phyloP scores from a whole-genome alignment of 2,329 filamentous ascomycete species.

The Penicillium palitans region DNA sequence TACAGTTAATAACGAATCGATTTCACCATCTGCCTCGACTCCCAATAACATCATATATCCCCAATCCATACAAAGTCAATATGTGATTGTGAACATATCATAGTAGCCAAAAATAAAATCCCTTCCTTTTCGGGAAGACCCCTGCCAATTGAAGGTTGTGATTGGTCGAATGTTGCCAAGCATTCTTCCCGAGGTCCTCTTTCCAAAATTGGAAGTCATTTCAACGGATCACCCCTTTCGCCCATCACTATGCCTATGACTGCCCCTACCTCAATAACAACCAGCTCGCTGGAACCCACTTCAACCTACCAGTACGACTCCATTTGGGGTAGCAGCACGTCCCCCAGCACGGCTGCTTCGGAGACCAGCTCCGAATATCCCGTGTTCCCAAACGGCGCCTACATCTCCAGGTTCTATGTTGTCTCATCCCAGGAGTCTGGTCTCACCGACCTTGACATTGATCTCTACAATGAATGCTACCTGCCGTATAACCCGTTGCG shows the following conservation, averaged over 20 bases:
- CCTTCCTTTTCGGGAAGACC: too few species aligned
- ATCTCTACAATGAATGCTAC: background rate
- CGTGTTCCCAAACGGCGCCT: background rate
- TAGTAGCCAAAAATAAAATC: too few species aligned
- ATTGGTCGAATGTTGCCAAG: background rate
- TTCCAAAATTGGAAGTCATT: background rate
- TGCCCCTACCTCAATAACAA: background rate
- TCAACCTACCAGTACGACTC: background rate
- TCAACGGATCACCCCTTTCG: background rate
- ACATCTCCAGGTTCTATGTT: background rate
- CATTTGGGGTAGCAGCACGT: background rate
- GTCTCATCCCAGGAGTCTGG: background rate
- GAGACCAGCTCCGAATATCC: background rate
- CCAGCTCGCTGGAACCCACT: background rate
- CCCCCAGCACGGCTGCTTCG: background rate
- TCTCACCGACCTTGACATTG: background rate
- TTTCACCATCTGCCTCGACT: too few species aligned
- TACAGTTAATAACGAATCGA: too few species aligned
- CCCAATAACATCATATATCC: too few species aligned
- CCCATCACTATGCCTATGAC: background rate
- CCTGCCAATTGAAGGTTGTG: too few species aligned
- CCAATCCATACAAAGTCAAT: too few species aligned
- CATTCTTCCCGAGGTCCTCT: background rate
- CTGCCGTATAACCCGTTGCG: background rate
- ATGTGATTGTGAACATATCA: too few species aligned